Conservation (phyloP, 768 basidiomycete species). For the Suillus variegatus region DNA sequence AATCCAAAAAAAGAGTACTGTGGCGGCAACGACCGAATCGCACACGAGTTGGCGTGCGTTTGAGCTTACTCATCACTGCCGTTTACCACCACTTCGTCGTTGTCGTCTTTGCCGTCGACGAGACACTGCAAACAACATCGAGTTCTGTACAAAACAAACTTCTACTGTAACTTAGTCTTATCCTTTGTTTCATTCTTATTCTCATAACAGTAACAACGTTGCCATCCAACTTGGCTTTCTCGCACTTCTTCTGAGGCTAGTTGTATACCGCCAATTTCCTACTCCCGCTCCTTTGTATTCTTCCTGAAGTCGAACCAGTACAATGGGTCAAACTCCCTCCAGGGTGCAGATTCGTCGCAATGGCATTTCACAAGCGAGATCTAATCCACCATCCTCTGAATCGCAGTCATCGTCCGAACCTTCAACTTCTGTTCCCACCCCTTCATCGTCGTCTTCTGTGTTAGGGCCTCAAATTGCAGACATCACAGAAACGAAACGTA, state of each 20-base stretch:
- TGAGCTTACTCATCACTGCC: conserved; percentile 1
- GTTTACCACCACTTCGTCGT: conserved; percentile 7
- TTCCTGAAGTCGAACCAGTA: conserved; percentile 6
- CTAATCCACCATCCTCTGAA: conserved; percentile 12
- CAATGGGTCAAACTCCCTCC: conserved; percentile 35
- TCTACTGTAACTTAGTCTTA: conserved; percentile 4
- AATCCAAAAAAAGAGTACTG: not conserved
- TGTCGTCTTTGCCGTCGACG: not conserved
- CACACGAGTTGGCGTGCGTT: not conserved
- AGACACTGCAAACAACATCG: not conserved
- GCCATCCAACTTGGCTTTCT: conserved; percentile 12
- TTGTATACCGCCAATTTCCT: conserved; percentile 3
- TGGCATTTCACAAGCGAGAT: conserved; percentile 11
- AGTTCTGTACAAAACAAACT: conserved; percentile 2
- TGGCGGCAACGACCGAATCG: not conserved
- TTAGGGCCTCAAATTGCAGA: not conserved
- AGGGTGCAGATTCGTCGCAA: conserved; percentile 18
- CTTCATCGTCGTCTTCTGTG: conserved; percentile 3
- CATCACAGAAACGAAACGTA: conserved; percentile 7
- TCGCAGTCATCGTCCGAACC: conserved; percentile 10
- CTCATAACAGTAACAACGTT: conserved; percentile 4
- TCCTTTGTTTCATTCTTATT: conserved; percentile 4
- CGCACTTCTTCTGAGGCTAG: conserved; percentile 2
- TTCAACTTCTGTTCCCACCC: not conserved
- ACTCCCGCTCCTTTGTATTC: not conserved